Evolutionary conservation across 2,329 filamentous ascomycete species (phyloP), one percentile per base, ranked within the genome.

Genomic region (Massarina eburnea): DNA sequence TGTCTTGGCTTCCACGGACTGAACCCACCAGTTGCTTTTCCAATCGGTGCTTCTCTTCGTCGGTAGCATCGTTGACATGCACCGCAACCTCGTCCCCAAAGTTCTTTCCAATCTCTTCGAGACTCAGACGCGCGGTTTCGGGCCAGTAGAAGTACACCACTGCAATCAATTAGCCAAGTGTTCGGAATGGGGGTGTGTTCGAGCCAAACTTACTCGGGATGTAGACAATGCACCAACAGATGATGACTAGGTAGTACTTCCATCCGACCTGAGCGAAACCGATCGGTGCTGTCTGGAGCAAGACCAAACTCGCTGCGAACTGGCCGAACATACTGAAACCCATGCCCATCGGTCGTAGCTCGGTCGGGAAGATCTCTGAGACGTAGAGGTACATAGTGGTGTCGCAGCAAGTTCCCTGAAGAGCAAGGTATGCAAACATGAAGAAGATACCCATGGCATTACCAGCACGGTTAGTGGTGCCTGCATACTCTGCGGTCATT

Each of bases 341-440:
- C 67, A 79, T 78, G 8, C 76, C 77, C 24, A 78, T 79, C 0
- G 76, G 71, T 2, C 77, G 70, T 21, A 79, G 76, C 41, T 78
- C 74, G 0, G 43, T 49, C 4, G 47, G 44, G 22, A 55, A 55
- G 26, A 55, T 52, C 30, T 52, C 49, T 9, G 47, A 48, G 3
- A 45, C 41, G 75, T 78, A 73, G 15, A 66, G 59, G 0, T 71
- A 46, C 46, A 48, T 43, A 4, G 46, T 73, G 8, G 71, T 74
- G 46, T 79, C 39, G 43, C 42, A 46, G 19, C 24, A 45, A 10
- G 48, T 47, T 4, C 36, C 46, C 45, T 61, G 76, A 51, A 80
- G 78, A 0, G 75, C 71, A 9, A 80, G 65, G 45, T 80, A 76
- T 33, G 74, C 54, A 43, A 71, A 73, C 6, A 73, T 71, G 41